Evolutionary conservation across 805 yeast species (phyloP).

Genomic region (Alloascoidea hylecoeti): DNA sequence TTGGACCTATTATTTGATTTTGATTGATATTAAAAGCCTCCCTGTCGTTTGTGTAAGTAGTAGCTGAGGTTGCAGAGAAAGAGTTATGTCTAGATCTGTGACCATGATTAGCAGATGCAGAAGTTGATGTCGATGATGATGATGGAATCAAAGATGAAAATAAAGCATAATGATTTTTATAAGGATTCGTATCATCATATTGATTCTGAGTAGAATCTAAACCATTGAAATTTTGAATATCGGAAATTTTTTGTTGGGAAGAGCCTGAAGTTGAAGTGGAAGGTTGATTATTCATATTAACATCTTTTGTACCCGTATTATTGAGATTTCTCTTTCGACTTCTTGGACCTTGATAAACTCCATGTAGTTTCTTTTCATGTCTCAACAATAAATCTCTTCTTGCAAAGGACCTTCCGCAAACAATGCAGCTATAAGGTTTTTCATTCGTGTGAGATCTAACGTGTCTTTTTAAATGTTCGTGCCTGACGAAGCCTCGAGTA

Average conservation of each 20-base stretch:
- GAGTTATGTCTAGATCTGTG: constrained; percentile 21
- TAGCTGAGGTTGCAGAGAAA: constrained; percentile 50
- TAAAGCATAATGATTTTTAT: background rate
- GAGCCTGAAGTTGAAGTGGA: too few relatives aligned
- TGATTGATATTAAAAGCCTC: constrained; percentile 23
- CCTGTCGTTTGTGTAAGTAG: constrained; percentile 38
- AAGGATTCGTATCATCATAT: background rate
- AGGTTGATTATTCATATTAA: too few relatives aligned
- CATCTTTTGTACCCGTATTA: too few relatives aligned
- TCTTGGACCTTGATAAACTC: background rate
- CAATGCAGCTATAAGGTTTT: constrained; percentile 10
- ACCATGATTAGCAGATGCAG: background rate
- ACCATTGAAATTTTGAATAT: too few relatives aligned
- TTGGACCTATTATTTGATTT: constrained; percentile 24
- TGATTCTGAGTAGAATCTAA: too few relatives aligned
- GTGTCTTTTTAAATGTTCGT: constrained; percentile 89
- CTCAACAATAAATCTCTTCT: constrained; percentile 11
- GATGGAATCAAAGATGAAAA: background rate
- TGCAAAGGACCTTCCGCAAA: constrained; percentile 12
- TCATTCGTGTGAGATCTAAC: constrained; percentile 81
- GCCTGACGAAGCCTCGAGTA: constrained; percentile 89
- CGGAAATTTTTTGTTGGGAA: too few relatives aligned
- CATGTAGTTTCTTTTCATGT: constrained; percentile 77
- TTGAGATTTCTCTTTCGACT: too few relatives aligned
- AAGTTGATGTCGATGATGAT: background rate